Evolutionary conservation across 768 basidiomycete species (phyloP), one percentile per base, ranked within the genome.

Genomic region (Leccinellum albellum): DNA sequence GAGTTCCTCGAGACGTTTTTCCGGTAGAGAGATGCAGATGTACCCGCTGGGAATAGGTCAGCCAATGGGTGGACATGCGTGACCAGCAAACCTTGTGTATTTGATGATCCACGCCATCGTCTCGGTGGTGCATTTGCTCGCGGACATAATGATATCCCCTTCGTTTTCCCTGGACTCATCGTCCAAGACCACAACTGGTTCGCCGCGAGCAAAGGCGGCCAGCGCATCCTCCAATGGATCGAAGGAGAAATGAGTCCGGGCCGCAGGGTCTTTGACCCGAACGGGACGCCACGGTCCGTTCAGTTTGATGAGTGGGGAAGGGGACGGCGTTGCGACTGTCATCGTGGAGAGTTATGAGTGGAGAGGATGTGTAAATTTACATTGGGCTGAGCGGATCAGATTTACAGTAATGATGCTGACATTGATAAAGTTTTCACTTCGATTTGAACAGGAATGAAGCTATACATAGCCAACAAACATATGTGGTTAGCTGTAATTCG

Each of bases 71-170:
- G 15, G 29, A 44, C 14, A 45, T 14, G n/a, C 8, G 12, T 7
- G 31, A 37, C 29, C 24, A 15, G 72, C 83, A 57, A 51, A 95
- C 96, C 94, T 97, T 0, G 94, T 92, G 70, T 95, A 87, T 68
- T 89, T 89, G 70, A 99, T 94, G 83, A 99, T 89, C 93, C 93
- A 99, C 1, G 97, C 96, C 97, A 99, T 98, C 68, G 94, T 91
- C 73, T 98, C 91, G 1, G 93, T 91, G 37, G 94, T 93, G 63
- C 91, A 86, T 51, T 85, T 82, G 24, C 80, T 79, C 2, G 85
- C 97, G 13, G 96, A 85, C 66, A 94, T 88, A 68, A 98, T 93
- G 56, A 99, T 76, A 72, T 99, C 97, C 2, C 97, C 96, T 70
- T 99, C 97, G 70, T 99, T 99, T 76, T 99, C 97, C 58, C 97